These are phyloP conservation scores for Conidiobolus incongruus DNA, from an alignment of 371 early-diverging fungal genomes.

Conservation along the genomic window DNA sequence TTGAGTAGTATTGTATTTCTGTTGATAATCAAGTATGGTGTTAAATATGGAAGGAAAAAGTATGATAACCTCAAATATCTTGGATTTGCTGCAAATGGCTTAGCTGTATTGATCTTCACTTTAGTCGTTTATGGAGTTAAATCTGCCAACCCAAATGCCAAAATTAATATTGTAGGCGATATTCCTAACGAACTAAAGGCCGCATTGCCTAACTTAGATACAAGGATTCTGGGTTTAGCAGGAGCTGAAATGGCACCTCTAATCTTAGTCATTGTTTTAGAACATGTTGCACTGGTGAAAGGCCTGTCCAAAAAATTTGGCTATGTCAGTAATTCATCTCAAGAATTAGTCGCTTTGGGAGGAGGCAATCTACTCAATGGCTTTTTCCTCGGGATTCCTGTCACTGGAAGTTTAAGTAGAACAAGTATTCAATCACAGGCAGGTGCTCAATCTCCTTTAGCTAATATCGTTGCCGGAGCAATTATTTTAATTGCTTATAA, in stretches of 20 bases:
- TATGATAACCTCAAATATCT: no score
- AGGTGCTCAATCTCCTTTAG: conserved; percentile 37
- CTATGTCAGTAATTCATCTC: conserved; percentile 17
- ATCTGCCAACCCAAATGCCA: background rate
- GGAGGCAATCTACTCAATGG: conserved; percentile 47
- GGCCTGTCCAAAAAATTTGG: conserved; percentile 17
- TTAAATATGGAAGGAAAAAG: no score
- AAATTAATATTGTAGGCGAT: conserved; percentile 6
- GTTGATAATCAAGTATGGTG: no score
- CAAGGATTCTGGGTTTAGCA: conserved; percentile 37
- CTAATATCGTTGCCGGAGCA: conserved; percentile 44
- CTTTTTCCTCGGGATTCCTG: conserved; percentile 61
- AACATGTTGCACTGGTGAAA: conserved; percentile 16
- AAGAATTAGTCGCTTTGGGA: conserved; percentile 67
- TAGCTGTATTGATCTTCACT: conserved; percentile 18
- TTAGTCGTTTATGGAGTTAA: conserved; percentile 13
- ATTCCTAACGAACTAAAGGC: no score
- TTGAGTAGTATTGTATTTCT: no score
- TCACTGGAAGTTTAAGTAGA: conserved; percentile 71
- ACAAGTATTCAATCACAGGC: conserved; percentile 24
- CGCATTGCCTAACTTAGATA: conserved; percentile 24
- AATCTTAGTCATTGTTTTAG: conserved; percentile 14
- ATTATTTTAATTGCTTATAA: conserved; percentile 51
- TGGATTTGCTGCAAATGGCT: conserved; percentile 25
- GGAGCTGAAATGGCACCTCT: conserved; percentile 24